phyloP scores from a whole-genome alignment of 768 basidiomycete species.

The Mycena indigotica region DNA sequence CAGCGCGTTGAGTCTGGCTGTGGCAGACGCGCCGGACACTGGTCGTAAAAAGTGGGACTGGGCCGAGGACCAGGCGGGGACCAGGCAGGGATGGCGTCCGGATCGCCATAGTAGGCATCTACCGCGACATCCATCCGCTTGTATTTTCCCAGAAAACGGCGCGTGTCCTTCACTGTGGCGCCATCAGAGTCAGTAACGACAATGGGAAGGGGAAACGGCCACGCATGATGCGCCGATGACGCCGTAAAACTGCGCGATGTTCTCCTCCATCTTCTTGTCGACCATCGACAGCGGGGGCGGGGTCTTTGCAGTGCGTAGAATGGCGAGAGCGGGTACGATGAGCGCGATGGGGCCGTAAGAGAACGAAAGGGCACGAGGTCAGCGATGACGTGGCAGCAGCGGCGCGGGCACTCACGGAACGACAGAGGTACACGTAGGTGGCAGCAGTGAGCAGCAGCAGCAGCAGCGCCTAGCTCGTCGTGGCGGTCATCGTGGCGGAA shows the following conservation, averaged over 20 bases:
- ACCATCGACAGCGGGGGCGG: slow-evolving; percentile 22
- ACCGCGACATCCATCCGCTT: slow-evolving; percentile 72
- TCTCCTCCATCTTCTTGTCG: slow-evolving; percentile 51
- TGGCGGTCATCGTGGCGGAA: too few species aligned
- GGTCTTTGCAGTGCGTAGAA: not conserved
- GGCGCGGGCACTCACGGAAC: not conserved
- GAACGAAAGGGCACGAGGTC: not conserved
- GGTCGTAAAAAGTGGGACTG: slow-evolving; percentile 15
- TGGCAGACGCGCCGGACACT: slow-evolving; percentile 40
- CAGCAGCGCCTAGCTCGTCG: too few species aligned
- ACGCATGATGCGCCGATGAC: slow-evolving; percentile 76
- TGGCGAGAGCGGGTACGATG: not conserved
- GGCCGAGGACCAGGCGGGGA: too few species aligned
- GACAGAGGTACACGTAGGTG: not conserved
- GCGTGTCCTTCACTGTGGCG: slow-evolving; percentile 54
- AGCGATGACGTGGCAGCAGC: not conserved
- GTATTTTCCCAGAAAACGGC: slow-evolving; percentile 68
- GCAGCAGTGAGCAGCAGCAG: too few species aligned
- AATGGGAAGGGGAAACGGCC: slow-evolving; percentile 1
- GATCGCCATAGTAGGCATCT: too few species aligned
- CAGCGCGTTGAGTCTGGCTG: slow-evolving; percentile 54
- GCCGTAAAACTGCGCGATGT: slow-evolving; percentile 58
- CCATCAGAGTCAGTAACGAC: not conserved
- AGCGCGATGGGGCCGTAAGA: not conserved
- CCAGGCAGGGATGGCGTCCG: slow-evolving; percentile 49